Evolutionary conservation across 2,329 filamentous ascomycete species (phyloP).

Genomic region (Proliferodiscus dingleyae): DNA sequence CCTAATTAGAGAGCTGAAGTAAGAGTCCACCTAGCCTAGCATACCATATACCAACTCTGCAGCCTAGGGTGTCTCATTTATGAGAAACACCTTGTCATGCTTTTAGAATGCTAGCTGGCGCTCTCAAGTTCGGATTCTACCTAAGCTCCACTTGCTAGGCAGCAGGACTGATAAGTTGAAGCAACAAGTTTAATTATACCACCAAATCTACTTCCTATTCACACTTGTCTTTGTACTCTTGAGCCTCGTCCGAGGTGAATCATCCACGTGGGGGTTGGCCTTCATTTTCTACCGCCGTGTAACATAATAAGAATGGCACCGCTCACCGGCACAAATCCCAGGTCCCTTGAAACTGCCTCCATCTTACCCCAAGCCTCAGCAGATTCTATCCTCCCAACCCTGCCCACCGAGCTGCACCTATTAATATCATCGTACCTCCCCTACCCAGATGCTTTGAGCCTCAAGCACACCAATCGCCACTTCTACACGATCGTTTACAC

Average conservation of each 20-base stretch:
- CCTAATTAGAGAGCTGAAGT: too few relatives aligned
- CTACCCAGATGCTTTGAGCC: slow-evolving; percentile 66
- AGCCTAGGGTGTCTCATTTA: neutral
- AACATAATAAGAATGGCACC: neutral
- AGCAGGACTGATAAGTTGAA: neutral
- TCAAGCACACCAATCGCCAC: slow-evolving; percentile 61
- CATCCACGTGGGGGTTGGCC: too few relatives aligned
- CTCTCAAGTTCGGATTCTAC: neutral
- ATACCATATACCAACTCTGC: neutral
- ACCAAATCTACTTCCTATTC: slow-evolving; percentile 6
- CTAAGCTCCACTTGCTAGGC: neutral
- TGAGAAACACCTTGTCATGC: neutral
- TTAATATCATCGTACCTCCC: slow-evolving; percentile 55
- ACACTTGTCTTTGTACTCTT: too few relatives aligned
- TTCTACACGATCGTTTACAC: slow-evolving; percentile 63
- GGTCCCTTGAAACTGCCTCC: neutral
- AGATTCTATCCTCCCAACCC: slow-evolving; percentile 23
- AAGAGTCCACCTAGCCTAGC: too few relatives aligned
- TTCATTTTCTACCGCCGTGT: too few relatives aligned
- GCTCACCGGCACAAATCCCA: neutral
- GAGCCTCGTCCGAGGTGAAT: too few relatives aligned
- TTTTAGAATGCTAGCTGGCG: neutral
- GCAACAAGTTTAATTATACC: slow-evolving; percentile 4
- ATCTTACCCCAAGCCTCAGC: neutral
- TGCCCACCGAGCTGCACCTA: slow-evolving; percentile 65